Conservation (phyloP, 1,139 yeast species). For the Protomyces pachydermus region DNA sequence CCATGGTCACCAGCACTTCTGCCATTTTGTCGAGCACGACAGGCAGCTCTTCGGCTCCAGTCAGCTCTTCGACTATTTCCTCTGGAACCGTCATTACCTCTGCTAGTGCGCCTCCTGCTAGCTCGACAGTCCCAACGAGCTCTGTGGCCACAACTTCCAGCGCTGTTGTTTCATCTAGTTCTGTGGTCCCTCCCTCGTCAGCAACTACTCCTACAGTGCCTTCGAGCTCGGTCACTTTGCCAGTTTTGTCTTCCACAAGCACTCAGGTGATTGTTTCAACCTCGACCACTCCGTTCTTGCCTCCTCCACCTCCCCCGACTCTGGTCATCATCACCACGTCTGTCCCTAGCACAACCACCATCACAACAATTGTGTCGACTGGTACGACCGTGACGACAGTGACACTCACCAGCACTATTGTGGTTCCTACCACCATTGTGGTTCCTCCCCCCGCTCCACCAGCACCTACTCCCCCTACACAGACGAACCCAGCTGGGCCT, state of each 20-base stretch:
- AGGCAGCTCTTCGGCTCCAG: background rate
- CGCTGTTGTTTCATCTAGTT: background rate
- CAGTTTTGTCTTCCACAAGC: background rate
- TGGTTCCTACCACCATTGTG: background rate
- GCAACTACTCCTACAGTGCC: background rate
- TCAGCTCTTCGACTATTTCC: background rate
- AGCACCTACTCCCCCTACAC: background rate
- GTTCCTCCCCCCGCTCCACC: background rate
- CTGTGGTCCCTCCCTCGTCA: background rate
- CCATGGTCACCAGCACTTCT: background rate
- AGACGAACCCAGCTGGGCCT: background rate
- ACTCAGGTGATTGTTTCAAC: background rate
- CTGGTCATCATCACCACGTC: background rate
- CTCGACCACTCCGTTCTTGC: background rate
- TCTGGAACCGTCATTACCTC: background rate
- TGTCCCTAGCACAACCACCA: background rate
- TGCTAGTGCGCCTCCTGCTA: background rate
- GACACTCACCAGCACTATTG: background rate
- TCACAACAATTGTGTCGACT: background rate
- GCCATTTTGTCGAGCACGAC: background rate
- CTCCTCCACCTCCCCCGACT: background rate
- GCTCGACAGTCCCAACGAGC: background rate
- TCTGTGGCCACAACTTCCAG: background rate
- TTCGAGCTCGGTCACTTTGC: background rate
- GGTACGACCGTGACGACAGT: background rate